Evolutionary conservation across 2,329 filamentous ascomycete genomes (phyloP), one percentile per base, ranked within the genome.

Genomic region (Metarhizium anisopliae): DNA sequence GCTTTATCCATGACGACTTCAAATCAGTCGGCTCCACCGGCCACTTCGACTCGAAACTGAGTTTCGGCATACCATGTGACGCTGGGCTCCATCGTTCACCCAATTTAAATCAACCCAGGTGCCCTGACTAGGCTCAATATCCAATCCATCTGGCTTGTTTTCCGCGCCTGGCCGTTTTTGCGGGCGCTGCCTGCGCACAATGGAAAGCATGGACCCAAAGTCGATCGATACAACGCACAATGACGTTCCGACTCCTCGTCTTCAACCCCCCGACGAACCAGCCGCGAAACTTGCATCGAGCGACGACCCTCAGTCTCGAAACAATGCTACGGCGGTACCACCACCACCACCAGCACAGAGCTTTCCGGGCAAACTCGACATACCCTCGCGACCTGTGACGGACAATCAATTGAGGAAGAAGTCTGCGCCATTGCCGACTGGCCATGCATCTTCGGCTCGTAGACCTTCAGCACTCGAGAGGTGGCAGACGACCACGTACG

Each of bases 401-500:
- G n/a, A 30, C 8, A 6, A n/a, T 16, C 16, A 13, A 2, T 3
- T 20, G 16, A 55, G 51, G 49, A 55, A 55, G 14, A 47, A 35
- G 10, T 58, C 53, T 8, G 51, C 40, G 13, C 50, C 56, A 8
- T 38, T 25, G 1, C 20, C 53, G 13, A 20, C 53, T 16, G 20
- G 18, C 13, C 47, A 32, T 42, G 47, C 16, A 16, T 25, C 38
- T 25, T 47, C 32, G 10, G 32, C 32, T 20, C 35, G 25, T 10
- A 51, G 53, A 8, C 38, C 20, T 14, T 32, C 47, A 6, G 53
- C 47, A n/a, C 40, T 58, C 14, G 56, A 58, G 38, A 47, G 53
- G 30, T 58, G 56, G 56, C 56, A 58, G n/a, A 55, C 53, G 3
- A 16, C 45, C 14, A 40, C 50, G 6, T 50, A 45, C n/a, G n/a